Evolutionary conservation across 768 basidiomycete genomes (phyloP), one percentile per base, ranked within the genome.

Genomic region (Lactarius trivialis): DNA sequence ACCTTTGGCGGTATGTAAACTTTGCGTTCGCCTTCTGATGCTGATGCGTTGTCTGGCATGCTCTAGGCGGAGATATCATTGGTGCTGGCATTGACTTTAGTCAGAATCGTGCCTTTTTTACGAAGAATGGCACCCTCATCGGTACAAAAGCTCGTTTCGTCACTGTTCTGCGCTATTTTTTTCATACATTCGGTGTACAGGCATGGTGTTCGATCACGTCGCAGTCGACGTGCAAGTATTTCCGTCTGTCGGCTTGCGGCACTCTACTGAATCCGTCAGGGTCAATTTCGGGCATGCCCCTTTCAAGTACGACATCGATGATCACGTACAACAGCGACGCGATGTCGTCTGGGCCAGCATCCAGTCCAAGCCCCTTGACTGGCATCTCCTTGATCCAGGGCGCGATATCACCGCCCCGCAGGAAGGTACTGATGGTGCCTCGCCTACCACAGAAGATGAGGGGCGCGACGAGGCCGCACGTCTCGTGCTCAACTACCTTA

Each of bases 21-120:
- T 21, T 41, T 36, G 55, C 63, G 32, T 48, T 48, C 24, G 2
- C 21, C 26, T 49, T 41, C 12, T 30, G 48, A 45, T 32, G 50
- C 39, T 34, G 32, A 54, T 30, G 60, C 12, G 36, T 64, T 62
- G 41, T 62, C 52, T 56, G 65, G 55, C 60, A 21, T 50, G 48
- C 52, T 61, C 11, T 68, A 95, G 93, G 85, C 49, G 89, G 88
- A 8, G 96, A 99, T 71, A 75, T 87, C 28, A 81, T 99, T 62
- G 96, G 96, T 12, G 96, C 93, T 69, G 96, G 96, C 1, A 81
- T 98, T 61, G 93, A 98, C 73, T 97, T 93, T 70, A 86, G 85
- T 49, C 83, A 81, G 21, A 81, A 89, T 60, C 79, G 81, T 59
- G 86, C 85, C 0, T 97, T 98, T 74, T 97, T 88, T 72, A 97